A percentile compares a stretch with the other conserved stretches of the same genome.
phyloP scores from a whole-genome alignment of 2,329 filamentous ascomycete species.

The Trichoderma citrinoviride region DNA sequence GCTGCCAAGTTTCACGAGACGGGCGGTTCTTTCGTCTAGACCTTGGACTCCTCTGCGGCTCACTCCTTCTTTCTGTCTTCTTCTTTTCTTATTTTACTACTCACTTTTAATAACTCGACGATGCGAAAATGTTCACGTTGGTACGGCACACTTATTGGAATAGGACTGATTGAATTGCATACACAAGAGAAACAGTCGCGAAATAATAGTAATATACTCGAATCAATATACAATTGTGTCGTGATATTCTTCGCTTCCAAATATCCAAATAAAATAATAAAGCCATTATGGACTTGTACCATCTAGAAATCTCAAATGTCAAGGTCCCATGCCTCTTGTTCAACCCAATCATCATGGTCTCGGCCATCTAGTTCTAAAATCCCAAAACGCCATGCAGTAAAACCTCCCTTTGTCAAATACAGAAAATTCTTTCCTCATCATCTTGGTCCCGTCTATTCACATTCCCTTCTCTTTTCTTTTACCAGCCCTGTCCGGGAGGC shows the following conservation, averaged over 20 bases:
- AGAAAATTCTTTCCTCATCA: constrained; percentile 1
- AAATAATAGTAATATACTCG: no score
- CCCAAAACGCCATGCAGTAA: constrained; percentile 25
- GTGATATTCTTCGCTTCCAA: constrained; percentile 5
- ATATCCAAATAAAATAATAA: not conserved
- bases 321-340: not conserved
- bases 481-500: constrained; percentile 43
- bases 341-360: not conserved
- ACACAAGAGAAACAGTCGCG: no score
- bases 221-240: not conserved
- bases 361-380: constrained; percentile 20
- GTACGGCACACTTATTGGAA: no score
- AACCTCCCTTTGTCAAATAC: constrained; percentile 12
- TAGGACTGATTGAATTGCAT: no score
- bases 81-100: no score
- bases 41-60: not conserved
- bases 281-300: no score
- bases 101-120: no score
- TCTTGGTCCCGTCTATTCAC: not conserved
- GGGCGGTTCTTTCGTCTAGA: constrained; percentile 26
- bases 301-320: not conserved
- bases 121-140: no score
- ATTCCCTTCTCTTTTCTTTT: constrained; percentile 5
- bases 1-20: constrained; percentile 26
- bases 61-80: no score